Evolutionary conservation across 768 basidiomycete genomes (phyloP), one percentile per base, ranked within the genome.

Genomic region (Russula griseocarnosa): DNA sequence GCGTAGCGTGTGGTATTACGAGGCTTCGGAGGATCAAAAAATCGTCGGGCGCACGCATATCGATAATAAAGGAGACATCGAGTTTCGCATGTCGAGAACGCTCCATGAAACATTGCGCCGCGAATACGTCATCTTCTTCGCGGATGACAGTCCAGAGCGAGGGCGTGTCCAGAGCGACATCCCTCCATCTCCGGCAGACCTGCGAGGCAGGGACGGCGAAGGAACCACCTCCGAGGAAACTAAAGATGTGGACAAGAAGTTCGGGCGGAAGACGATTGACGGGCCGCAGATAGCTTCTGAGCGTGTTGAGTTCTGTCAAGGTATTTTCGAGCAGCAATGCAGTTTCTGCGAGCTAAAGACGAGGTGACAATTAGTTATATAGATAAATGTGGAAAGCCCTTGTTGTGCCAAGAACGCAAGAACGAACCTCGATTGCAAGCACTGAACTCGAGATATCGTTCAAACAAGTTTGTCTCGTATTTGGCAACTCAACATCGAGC

Each of bases 141-240:
- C 59, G 59, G 30, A 65, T 61, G 42, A 60, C 50, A 32, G 59
- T 22, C 64, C 64, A 65, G 40, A 65, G 59, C 14, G 42, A 44
- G 1, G 59, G 55, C 0, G 49, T 56, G 49, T 8, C 5, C 1
- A 65, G 26, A 0, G 59, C 55, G 24, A 65, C 10, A 7, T 24
- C 6, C 20, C 64, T 32, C 64, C 64, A 65, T 24, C 30, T 55
- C 38, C 28, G 54, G 6, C 64, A 65, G 2, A 61, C 64, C 2
- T 56, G 64, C 14, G 64, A 65, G 3, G 55, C 59, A 3, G 55
- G 49, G 11, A 65, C 32, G 49, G 57, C 64, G 32, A n/a, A 20
- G 18, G 32, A 3, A 7, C 59, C 64, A 3, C 14, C 46, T 9
- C 60, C 64, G 2, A 65, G 60, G 14, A 51, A 65, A 9, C 32